These are phyloP conservation scores for Scedosporium apiospermum DNA, from an alignment of 2,329 filamentous ascomycete genomes.

Conservation along the genomic window DNA sequence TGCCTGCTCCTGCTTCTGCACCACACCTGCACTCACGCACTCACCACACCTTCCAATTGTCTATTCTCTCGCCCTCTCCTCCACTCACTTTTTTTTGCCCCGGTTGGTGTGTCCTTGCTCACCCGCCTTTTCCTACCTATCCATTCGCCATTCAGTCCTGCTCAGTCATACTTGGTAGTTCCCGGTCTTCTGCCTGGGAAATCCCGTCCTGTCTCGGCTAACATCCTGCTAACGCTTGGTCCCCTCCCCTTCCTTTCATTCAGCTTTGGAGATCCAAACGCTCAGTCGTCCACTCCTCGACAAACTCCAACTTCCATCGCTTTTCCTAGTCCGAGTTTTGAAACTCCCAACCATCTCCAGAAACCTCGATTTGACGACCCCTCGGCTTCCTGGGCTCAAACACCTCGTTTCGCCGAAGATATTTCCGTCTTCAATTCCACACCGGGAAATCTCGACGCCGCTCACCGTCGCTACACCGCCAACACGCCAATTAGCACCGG, in stretches of 20 bases:
- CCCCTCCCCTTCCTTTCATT: constrained; percentile 17
- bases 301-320: constrained; percentile 45
- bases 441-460: constrained; percentile 45
- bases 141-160: no score
- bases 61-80: no score
- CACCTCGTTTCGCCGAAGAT: constrained; percentile 54
- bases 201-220: not conserved
- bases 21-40: no score
- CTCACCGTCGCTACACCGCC: constrained; percentile 35
- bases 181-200: no score
- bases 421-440: constrained; percentile 58
- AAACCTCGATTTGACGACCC: constrained; percentile 18
- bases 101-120: no score
- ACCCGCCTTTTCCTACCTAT: no score
- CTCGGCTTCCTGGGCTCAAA: constrained; percentile 44
- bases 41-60: no score
- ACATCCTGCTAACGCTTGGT: constrained; percentile 9
- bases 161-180: no score
- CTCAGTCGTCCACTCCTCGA: constrained; percentile 48
- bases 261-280: constrained; percentile 56
- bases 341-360: constrained; percentile 43
- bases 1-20: no score
- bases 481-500: constrained; percentile 28
- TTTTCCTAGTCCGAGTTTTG: constrained; percentile 46
- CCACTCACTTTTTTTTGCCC: no score